Evolutionary conservation across 208 protist species (phyloP).

Genomic region (Trypanosoma lewisi): DNA sequence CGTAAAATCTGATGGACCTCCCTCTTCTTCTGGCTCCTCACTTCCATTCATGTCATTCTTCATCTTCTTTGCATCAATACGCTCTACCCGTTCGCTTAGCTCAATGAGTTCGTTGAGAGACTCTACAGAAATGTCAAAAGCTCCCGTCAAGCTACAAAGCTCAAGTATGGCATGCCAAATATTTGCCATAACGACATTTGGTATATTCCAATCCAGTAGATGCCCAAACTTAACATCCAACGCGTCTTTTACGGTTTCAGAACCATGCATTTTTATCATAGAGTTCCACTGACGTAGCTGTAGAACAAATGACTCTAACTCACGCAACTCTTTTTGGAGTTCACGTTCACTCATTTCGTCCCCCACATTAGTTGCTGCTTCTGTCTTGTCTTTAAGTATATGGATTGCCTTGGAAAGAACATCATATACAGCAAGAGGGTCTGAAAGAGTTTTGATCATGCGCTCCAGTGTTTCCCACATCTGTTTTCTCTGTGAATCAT

Average conservation of each 20-base stretch:
- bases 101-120: constrained; percentile 56
- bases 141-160: constrained; percentile 31
- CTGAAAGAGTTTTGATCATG: constrained; percentile 26
- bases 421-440: constrained; percentile 21
- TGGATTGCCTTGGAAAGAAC: constrained; percentile 22
- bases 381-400: constrained; percentile 12
- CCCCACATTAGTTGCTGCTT: constrained; percentile 25
- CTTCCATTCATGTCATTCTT: neutral
- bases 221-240: constrained; percentile 1
- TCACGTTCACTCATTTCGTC: constrained; percentile 29
- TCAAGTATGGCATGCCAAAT: constrained; percentile 44
- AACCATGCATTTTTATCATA: neutral
- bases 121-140: constrained; percentile 36
- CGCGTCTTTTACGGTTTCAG: neutral
- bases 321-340: constrained; percentile 25
- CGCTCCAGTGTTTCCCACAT: constrained; percentile 9
- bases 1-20: constrained; percentile 27
- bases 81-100: constrained; percentile 32
- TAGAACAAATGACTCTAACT: constrained; percentile 31
- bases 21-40: neutral
- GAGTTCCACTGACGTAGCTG: constrained; percentile 26
- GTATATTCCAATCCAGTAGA: constrained; percentile 27
- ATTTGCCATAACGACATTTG: constrained; percentile 39
- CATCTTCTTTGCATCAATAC: neutral
- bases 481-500: too few species aligned